Conservation (phyloP, 164 flowering plant genomes). For the Stephania japonica region DNA sequence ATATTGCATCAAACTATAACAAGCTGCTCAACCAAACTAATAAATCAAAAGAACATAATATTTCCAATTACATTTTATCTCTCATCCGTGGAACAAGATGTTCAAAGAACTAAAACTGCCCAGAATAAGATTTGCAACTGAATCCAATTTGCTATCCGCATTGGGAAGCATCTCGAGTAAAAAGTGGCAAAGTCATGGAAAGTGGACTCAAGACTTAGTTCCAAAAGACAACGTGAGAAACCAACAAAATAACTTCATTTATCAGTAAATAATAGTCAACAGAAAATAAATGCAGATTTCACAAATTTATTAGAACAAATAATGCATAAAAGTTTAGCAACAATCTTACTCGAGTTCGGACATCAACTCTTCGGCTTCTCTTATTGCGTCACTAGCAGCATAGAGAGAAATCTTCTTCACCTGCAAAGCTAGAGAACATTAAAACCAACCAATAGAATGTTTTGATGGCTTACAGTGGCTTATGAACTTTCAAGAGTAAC, state of each 20-base stretch:
- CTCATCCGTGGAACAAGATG: no score
- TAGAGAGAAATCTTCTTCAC: slow-evolving; percentile 41
- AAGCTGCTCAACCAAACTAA: no score
- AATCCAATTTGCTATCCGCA: no score
- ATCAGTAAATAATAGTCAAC: background rate
- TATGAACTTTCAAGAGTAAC: no score
- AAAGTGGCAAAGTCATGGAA: no score
- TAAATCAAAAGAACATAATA: no score
- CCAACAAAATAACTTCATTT: background rate
- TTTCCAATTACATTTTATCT: no score
- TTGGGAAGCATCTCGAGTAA: no score
- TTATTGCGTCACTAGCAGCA: slow-evolving; percentile 35
- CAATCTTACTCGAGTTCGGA: slow-evolving; percentile 19
- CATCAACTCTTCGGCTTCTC: slow-evolving; percentile 21
- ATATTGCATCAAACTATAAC: no score
- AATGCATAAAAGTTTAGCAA: background rate
- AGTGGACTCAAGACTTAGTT: no score
- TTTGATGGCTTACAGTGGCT: background rate
- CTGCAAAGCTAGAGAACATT: slow-evolving; percentile 18
- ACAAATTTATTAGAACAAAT: background rate
- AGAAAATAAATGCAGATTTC: background rate
- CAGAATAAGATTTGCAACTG: no score
- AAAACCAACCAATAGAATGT: background rate
- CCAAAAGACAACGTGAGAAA: background rate
- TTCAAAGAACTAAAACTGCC: no score